phyloP scores from a whole-genome alignment of 345 rosid species.

The Gossypium thurberi region DNA sequence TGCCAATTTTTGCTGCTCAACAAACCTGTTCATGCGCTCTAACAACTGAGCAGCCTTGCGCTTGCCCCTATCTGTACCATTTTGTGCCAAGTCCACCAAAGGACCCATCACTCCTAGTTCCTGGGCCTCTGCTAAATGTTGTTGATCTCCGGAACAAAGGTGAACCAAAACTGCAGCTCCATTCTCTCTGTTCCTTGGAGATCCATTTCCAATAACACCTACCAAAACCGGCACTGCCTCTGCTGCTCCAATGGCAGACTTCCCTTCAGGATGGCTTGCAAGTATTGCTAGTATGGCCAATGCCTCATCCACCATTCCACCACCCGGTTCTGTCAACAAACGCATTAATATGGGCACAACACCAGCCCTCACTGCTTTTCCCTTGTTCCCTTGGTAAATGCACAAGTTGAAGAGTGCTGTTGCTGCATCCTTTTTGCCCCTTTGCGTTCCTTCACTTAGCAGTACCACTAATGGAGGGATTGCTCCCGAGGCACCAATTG shows the following conservation, averaged over 20 bases:
- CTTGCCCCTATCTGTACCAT: slow-evolving; percentile 91
- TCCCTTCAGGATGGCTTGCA: slow-evolving; percentile 73
- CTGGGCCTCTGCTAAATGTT: slow-evolving; percentile 61
- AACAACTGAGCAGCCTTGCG: slow-evolving; percentile 88
- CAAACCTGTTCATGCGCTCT: slow-evolving; percentile 61
- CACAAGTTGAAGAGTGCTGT: slow-evolving; percentile 95
- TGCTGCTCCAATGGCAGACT: slow-evolving; percentile 59
- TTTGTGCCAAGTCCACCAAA: slow-evolving; percentile 65
- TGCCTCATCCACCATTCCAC: slow-evolving; percentile 78
- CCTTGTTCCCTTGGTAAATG: slow-evolving; percentile 97
- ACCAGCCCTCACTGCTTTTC: slow-evolving; percentile 92
- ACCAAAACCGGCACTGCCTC: slow-evolving; percentile 67
- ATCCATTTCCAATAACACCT: slow-evolving; percentile 56
- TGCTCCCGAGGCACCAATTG: slow-evolving; percentile 77
- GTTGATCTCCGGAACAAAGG: slow-evolving; percentile 73
- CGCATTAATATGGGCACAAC: slow-evolving; percentile 56
- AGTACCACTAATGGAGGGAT: slow-evolving; percentile 80
- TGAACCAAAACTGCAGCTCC: slow-evolving; percentile 84
- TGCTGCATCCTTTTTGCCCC: slow-evolving; percentile 98
- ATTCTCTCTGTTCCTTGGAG: slow-evolving; percentile 71
- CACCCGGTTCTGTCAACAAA: slow-evolving; percentile 66
- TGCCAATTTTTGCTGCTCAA: slow-evolving; percentile 68
- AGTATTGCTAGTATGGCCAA: slow-evolving; percentile 72
- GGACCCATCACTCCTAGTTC: slow-evolving; percentile 79
- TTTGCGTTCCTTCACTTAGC: slow-evolving; percentile 79